phyloP scores from a whole-genome alignment of 2,329 filamentous ascomycete species.

The Colletotrichum truncatum region DNA sequence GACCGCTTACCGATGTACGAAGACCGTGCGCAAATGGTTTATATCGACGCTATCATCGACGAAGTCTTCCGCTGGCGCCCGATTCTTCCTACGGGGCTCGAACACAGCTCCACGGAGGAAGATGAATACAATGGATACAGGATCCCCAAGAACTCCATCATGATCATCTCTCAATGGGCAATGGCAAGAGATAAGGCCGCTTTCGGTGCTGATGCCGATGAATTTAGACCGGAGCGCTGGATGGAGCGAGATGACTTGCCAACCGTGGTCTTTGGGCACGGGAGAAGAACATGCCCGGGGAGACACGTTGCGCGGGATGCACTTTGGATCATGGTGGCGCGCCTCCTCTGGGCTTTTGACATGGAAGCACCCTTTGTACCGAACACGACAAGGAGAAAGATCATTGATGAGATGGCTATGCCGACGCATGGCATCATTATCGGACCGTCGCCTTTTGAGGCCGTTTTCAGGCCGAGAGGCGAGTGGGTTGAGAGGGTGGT shows the following conservation, averaged over 20 bases:
- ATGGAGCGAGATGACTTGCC: constrained; percentile 38
- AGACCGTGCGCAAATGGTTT: constrained; percentile 38
- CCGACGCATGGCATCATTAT: neutral
- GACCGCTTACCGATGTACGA: constrained; percentile 37
- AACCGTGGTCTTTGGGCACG: constrained; percentile 47
- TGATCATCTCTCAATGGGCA: constrained; percentile 52
- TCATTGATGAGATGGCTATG: neutral
- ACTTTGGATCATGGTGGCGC: constrained; percentile 50
- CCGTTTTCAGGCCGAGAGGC: neutral
- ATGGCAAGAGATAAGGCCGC: constrained; percentile 47
- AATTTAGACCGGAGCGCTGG: constrained; percentile 59
- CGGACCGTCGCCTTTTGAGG: neutral
- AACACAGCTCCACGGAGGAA: constrained; percentile 46
- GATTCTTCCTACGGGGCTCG: constrained; percentile 43
- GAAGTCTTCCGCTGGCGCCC: constrained; percentile 43
- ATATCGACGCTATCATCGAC: constrained; percentile 40
- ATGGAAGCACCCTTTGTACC: constrained; percentile 34
- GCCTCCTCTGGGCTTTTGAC: constrained; percentile 60
- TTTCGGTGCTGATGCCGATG: constrained; percentile 55
- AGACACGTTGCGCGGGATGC: constrained; percentile 55
- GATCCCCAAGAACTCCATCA: constrained; percentile 41
- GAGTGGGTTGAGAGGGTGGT: constrained; percentile 8
- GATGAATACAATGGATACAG: constrained; percentile 36
- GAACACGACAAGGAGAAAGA: neutral
- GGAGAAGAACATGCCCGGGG: constrained; percentile 53